These are phyloP conservation scores for Coelastrella sp. DNA, from an alignment of 139 green algal species.

Conservation along the genomic window DNA sequence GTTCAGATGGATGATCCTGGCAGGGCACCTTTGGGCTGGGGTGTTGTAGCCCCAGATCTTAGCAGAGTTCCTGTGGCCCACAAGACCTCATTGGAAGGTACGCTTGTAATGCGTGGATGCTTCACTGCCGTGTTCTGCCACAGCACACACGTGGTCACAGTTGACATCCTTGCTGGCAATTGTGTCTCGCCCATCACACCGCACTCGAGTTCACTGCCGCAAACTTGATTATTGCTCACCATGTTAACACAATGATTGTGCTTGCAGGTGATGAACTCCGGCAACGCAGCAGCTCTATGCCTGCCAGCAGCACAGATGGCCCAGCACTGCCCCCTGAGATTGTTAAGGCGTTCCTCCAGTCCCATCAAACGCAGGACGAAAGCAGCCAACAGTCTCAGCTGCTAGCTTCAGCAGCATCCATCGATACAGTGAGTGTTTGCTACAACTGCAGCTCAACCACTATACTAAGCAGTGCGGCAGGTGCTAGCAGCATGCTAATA, in stretches of 20 bases:
- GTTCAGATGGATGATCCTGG: not conserved
- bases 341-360: constrained; percentile 29
- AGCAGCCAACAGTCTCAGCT: not conserved
- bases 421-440: constrained; percentile 22
- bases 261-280: not conserved
- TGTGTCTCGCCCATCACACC: too few relatives aligned
- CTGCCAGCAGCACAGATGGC: constrained; percentile 20
- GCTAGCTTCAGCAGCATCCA: not conserved
- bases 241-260: not conserved
- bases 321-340: constrained; percentile 26
- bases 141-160: too few relatives aligned
- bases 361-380: not conserved
- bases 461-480: too few relatives aligned
- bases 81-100: not conserved
- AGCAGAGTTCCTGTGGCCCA: not conserved
- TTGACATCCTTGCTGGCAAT: too few relatives aligned
- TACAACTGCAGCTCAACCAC: too few relatives aligned
- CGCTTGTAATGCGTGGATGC: not conserved
- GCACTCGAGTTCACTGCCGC: too few relatives aligned
- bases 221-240: too few relatives aligned
- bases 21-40: not conserved
- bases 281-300: not conserved
- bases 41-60: not conserved
- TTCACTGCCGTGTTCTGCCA: not conserved
- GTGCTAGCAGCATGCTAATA: too few relatives aligned